phyloP scores from a whole-genome alignment of 1,284 basidiomycete genomes.

The Ustilago trichophora region DNA sequence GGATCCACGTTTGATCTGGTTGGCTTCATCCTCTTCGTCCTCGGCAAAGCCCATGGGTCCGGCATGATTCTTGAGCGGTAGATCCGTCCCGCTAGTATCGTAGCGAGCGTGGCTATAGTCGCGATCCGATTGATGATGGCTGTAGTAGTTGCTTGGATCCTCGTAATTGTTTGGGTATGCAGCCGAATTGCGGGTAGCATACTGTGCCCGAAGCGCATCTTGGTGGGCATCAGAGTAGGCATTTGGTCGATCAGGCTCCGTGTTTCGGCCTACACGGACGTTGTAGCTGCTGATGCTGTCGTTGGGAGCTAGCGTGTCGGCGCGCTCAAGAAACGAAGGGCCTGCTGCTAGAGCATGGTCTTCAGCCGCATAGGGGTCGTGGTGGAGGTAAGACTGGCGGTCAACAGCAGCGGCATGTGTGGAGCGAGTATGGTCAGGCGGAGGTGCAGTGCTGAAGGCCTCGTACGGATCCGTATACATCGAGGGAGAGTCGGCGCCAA shows the following conservation, averaged over 20 bases:
- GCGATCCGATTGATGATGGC: background rate
- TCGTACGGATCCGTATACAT: slow-evolving; percentile 57
- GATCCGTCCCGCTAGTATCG: slow-evolving; percentile 39
- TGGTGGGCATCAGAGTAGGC: slow-evolving; percentile 7
- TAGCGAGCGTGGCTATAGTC: slow-evolving; percentile 17
- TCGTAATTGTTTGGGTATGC: slow-evolving; percentile 11
- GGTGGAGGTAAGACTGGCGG: slow-evolving; percentile 18
- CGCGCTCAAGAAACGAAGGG: slow-evolving; percentile 18
- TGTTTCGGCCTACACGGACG: slow-evolving; percentile 34
- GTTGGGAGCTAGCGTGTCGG: slow-evolving; percentile 45
- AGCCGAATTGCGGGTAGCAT: too few relatives aligned
- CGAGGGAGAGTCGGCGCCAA: slow-evolving; percentile 41
- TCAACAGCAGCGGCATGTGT: background rate
- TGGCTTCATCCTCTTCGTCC: slow-evolving; percentile 58
- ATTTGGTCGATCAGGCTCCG: slow-evolving; percentile 8
- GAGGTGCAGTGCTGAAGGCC: slow-evolving; percentile 23
- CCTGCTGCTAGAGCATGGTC: slow-evolving; percentile 21
- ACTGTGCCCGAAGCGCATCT: too few relatives aligned
- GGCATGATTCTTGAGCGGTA: slow-evolving; percentile 49
- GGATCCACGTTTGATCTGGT: slow-evolving; percentile 49
- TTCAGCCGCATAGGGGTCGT: slow-evolving; percentile 33
- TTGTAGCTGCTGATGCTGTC: slow-evolving; percentile 56
- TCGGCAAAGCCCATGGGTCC: slow-evolving; percentile 60
- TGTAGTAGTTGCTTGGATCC: slow-evolving; percentile 19
- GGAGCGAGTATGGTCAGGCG: slow-evolving; percentile 5